phyloP scores from a whole-genome alignment of 2,329 filamentous ascomycete species.

The Pseudogymnoascus sp. region DNA sequence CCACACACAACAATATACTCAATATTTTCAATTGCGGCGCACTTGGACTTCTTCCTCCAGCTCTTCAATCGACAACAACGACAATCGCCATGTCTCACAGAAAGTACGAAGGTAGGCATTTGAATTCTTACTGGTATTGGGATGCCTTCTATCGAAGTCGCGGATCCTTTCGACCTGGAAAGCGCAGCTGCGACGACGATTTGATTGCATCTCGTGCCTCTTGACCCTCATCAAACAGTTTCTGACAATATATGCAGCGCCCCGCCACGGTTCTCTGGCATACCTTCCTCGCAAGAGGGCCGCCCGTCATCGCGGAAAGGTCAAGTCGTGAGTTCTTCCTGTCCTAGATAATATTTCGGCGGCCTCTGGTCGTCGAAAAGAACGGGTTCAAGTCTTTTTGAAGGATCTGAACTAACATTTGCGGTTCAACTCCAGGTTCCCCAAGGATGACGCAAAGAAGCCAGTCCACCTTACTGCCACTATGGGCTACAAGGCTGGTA shows the following conservation, averaged over 20 bases:
- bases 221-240: not conserved
- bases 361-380: conserved; percentile 21
- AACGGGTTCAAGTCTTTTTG: conserved; percentile 21
- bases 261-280: conserved; percentile 88
- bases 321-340: conserved; percentile 74
- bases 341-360: conserved; percentile 19
- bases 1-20: conserved; percentile 11
- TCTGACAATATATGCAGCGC: conserved; percentile 49
- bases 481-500: conserved; percentile 99
- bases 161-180: conserved; percentile 7
- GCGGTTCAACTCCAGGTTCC: conserved; percentile 59
- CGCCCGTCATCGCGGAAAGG: conserved; percentile 89
- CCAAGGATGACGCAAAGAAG: conserved; percentile 99
- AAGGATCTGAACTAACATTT: conserved; percentile 16
- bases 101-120: conserved; percentile 24
- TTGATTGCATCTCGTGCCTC: not conserved
- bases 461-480: conserved; percentile 95
- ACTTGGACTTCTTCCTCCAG: conserved; percentile 10
- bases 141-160: not conserved
- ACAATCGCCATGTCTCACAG: conserved; percentile 15
- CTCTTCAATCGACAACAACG: conserved; percentile 10
- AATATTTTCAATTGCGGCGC: conserved; percentile 12
- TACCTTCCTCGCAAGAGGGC: conserved; percentile 87
- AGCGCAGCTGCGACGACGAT: conserved; percentile 9
- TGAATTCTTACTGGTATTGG: not conserved